phyloP scores from a whole-genome alignment of 306 rosid genomes.

The Hylodesmum podocarpum region DNA sequence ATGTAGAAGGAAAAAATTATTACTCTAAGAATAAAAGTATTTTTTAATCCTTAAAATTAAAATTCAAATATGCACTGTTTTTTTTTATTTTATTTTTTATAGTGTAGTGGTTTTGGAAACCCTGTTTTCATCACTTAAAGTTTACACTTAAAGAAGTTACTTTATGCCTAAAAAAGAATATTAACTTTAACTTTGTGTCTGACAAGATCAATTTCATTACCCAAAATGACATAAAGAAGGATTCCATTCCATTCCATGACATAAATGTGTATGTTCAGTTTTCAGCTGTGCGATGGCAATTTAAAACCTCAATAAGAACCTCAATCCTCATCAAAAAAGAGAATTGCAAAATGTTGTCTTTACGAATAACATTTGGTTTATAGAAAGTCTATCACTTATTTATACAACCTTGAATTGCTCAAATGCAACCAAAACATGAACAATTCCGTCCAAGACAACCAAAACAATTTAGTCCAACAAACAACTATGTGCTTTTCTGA shows the following conservation, averaged over 20 bases:
- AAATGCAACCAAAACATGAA: constrained; percentile 30
- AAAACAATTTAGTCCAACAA: constrained; percentile 32
- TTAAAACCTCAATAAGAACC: not conserved
- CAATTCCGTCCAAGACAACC: constrained; percentile 23
- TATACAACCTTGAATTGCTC: constrained; percentile 34
- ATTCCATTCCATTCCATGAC: too few relatives aligned
- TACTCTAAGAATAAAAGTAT: too few relatives aligned
- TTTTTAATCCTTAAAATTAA: too few relatives aligned
- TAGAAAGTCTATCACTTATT: constrained; percentile 37
- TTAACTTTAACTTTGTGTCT: not conserved
- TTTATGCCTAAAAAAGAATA: not conserved
- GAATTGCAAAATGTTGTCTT: constrained; percentile 15
- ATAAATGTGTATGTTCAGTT: not conserved
- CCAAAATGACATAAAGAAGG: too few relatives aligned
- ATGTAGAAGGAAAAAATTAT: too few relatives aligned
- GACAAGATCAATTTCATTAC: too few relatives aligned
- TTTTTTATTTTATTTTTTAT: too few relatives aligned
- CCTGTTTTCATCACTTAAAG: not conserved
- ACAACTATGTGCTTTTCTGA: constrained; percentile 41
- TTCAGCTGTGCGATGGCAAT: not conserved
- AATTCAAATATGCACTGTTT: too few relatives aligned
- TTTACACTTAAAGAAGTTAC: not conserved
- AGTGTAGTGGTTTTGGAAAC: too few relatives aligned
- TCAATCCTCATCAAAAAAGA: not conserved
- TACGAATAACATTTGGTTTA: constrained; percentile 21